Percentiles rank a stretch among this genome's conserved stretches.
Conservation (phyloP, 1,284 basidiomycete species). For the Ustilago vetiveriae region DNA sequence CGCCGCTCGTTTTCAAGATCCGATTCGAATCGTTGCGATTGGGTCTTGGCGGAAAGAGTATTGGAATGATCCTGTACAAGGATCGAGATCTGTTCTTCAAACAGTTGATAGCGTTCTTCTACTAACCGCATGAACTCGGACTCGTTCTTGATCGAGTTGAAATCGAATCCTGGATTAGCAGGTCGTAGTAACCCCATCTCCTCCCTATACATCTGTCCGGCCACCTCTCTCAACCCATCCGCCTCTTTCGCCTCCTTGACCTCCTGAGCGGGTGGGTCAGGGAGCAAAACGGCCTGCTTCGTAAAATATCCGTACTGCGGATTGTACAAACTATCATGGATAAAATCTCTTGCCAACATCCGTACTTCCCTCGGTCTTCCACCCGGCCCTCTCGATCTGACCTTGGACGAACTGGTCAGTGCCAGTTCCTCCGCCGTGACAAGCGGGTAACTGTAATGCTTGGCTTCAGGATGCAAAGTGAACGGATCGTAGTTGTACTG, state of each 20-base stretch:
- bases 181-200: conserved; percentile 36
- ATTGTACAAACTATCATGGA: conserved; percentile 96
- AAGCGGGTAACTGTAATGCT: conserved; percentile 56
- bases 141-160: conserved; percentile 75
- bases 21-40: conserved; percentile 2
- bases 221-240: conserved; percentile 11
- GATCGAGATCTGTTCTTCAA: conserved; percentile 52
- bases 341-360: conserved; percentile 95
- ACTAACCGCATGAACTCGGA: conserved; percentile 84
- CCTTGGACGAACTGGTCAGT: neutral
- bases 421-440: conserved; percentile 53
- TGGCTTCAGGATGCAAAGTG: conserved; percentile 47
- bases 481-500: conserved; percentile 67
- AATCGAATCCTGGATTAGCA: conserved; percentile 73
- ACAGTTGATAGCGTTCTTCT: conserved; percentile 71
- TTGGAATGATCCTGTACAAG: conserved; percentile 17
- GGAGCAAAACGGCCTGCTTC: conserved; percentile 63
- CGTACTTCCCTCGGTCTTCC: conserved; percentile 78
- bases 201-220: conserved; percentile 8
- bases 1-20: neutral
- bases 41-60: conserved; percentile 2
- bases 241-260: too few species aligned
- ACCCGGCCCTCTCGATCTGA: conserved; percentile 10
- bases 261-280: conserved; percentile 22
- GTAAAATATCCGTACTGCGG: conserved; percentile 94